Percentiles rank a stretch among this genome's conserved stretches.
phyloP scores from a whole-genome alignment of 129 eudicot genomes.

The Calendula officinalis region DNA sequence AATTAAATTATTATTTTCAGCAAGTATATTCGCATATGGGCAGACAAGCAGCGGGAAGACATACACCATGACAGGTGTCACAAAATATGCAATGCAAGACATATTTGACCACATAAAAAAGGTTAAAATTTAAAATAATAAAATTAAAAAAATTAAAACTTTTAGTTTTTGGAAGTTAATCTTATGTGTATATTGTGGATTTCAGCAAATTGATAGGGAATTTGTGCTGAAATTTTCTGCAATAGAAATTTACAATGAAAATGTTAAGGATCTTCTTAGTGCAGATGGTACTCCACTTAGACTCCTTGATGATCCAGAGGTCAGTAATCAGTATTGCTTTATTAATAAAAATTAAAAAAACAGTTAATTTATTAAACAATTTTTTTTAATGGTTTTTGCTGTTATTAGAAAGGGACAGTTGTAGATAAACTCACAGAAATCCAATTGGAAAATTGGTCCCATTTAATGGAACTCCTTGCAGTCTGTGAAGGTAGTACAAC shows the following conservation, averaged over 20 bases:
- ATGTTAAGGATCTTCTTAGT: constrained; percentile 83
- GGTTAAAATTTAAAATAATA: constrained; percentile 30
- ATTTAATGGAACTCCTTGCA: constrained; percentile 66
- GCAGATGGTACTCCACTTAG: constrained; percentile 68
- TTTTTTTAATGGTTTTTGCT: neutral
- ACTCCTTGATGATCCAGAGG: constrained; percentile 98
- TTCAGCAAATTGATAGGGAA: constrained; percentile 68
- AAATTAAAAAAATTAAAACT: neutral
- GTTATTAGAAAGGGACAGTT: constrained; percentile 80
- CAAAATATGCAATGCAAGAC: constrained; percentile 67
- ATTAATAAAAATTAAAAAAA: constrained; percentile 4
- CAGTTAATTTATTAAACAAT: neutral
- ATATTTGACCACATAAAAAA: constrained; percentile 55
- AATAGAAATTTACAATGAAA: constrained; percentile 93
- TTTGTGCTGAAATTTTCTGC: constrained; percentile 83
- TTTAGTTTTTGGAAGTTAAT: neutral
- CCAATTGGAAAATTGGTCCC: constrained; percentile 55
- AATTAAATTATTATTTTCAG: constrained; percentile 43
- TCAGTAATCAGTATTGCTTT: constrained; percentile 37
- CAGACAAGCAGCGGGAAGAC: constrained; percentile 99
- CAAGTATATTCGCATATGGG: constrained; percentile 94
- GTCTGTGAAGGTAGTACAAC: constrained; percentile 68
- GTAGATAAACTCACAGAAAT: constrained; percentile 87
- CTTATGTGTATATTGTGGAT: neutral
- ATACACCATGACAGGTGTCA: constrained; percentile 90